These are phyloP conservation scores for Lactifluus hygrophoroides DNA, from an alignment of 768 basidiomycete species.

Conservation along the genomic window DNA sequence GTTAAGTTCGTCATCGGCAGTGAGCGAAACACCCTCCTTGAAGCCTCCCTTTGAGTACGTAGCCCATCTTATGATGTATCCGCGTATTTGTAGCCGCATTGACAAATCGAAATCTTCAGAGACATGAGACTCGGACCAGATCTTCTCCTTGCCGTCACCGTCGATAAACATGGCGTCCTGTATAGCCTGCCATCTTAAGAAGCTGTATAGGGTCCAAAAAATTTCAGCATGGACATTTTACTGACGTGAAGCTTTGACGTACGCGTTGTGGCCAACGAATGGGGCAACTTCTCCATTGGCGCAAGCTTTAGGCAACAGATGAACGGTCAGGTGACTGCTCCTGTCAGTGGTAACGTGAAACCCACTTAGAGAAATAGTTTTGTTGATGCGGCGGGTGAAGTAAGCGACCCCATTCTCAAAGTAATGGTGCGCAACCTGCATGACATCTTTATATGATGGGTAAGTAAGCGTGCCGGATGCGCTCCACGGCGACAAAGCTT, in stretches of 20 bases:
- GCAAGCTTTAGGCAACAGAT: conserved; percentile 22
- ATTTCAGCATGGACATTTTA: background rate
- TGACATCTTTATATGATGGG: conserved; percentile 33
- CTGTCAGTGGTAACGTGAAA: background rate
- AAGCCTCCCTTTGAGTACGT: conserved; percentile 79
- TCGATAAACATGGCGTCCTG: conserved; percentile 49
- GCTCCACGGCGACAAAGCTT: conserved; percentile 7
- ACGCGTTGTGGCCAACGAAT: conserved; percentile 41
- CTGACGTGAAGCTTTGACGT: background rate
- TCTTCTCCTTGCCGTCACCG: conserved; percentile 42
- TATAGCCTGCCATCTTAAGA: conserved; percentile 49
- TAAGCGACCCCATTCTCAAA: conserved; percentile 41
- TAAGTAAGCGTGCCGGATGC: conserved; percentile 21
- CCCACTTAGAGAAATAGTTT: conserved; percentile 31
- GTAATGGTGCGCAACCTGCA: conserved; percentile 49
- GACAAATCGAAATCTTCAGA: conserved; percentile 69
- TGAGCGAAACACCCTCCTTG: conserved; percentile 87
- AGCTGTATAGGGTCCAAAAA: conserved; percentile 18
- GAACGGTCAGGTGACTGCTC: background rate
- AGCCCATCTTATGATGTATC: conserved; percentile 54
- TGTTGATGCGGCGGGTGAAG: conserved; percentile 44
- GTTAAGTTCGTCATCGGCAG: conserved; percentile 84
- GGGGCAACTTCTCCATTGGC: conserved; percentile 38
- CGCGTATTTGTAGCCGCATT: conserved; percentile 47
- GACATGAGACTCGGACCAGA: conserved; percentile 61